Evolutionary conservation across 148 eudicot genomes (phyloP).

Genomic region (Rhododendron molle): DNA sequence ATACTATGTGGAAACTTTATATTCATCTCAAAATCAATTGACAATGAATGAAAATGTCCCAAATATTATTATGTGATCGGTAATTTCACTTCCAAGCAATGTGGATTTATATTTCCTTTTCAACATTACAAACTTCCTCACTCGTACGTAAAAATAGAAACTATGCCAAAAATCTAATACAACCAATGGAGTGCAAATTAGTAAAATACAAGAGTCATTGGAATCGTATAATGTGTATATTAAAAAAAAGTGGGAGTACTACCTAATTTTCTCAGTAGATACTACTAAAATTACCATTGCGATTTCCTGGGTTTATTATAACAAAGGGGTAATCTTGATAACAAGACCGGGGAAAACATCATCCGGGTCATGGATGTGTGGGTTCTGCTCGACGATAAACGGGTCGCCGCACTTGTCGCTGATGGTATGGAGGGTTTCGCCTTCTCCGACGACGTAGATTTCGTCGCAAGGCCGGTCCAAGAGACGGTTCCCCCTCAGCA

Average conservation of each 20-base stretch:
- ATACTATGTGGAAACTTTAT: no score
- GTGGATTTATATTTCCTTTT: no score
- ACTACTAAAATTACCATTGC: background rate
- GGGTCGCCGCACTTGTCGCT: conserved; percentile 59
- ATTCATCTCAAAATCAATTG: no score
- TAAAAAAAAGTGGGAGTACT: no score
- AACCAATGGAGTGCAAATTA: background rate
- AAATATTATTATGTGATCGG: no score
- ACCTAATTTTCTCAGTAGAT: background rate
- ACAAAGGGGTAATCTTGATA: conserved; percentile 42
- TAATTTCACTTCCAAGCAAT: no score
- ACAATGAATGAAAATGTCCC: no score
- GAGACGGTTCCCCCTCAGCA: background rate
- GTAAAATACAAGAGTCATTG: background rate
- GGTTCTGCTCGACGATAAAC: conserved; percentile 45
- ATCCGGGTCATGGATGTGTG: conserved; percentile 45
- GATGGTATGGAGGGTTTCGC: conserved; percentile 51
- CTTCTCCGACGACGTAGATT: conserved; percentile 54
- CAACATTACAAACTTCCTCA: no score
- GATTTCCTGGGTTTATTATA: background rate
- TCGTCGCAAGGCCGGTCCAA: conserved; percentile 38
- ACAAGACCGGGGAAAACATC: conserved; percentile 52
- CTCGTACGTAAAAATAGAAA: background rate
- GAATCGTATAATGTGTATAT: background rate
- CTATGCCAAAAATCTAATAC: background rate